Evolutionary conservation across 768 basidiomycete genomes (phyloP).

Genomic region (Pulveroboletus frians): DNA sequence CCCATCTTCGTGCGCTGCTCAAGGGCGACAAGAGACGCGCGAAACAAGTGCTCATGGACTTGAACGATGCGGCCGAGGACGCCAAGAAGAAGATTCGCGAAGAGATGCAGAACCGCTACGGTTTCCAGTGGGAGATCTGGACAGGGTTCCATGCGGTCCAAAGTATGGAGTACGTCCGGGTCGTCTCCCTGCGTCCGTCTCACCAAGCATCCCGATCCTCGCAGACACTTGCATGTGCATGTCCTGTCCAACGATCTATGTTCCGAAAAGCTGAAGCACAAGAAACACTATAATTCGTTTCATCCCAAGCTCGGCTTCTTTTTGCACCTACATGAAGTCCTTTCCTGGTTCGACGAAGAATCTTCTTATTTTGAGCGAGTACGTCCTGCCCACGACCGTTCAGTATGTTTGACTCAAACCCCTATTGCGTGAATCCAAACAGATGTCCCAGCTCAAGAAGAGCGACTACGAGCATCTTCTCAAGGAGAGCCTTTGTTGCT

Average conservation of each 20-base stretch:
- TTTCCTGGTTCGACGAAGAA: conserved; percentile 73
- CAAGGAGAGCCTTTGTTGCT: conserved; percentile 65
- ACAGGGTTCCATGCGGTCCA: conserved; percentile 81
- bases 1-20: conserved; percentile 53
- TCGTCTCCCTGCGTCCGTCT: not conserved
- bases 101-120: conserved; percentile 74
- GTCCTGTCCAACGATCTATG: conserved; percentile 76
- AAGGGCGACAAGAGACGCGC: conserved; percentile 49
- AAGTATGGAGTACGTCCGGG: conserved; percentile 70
- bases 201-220: not conserved
- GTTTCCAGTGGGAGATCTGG: conserved; percentile 74
- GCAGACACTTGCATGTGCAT: conserved; percentile 80
- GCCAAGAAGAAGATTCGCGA: conserved; percentile 60
- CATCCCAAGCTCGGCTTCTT: conserved; percentile 83
- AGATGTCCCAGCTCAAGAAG: conserved; percentile 53
- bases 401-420: not conserved
- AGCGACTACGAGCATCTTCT: conserved; percentile 59
- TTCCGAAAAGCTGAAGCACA: conserved; percentile 68
- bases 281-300: conserved; percentile 92
- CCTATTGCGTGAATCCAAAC: not conserved
- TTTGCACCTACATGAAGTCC: conserved; percentile 68
- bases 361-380: conserved; percentile 51
- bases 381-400: not conserved
- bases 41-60: conserved; percentile 44
- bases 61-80: conserved; percentile 53